These are phyloP conservation scores for Fraxinus sp. DNA, from an alignment of 305 asterid genomes.

Conservation along the genomic window DNA sequence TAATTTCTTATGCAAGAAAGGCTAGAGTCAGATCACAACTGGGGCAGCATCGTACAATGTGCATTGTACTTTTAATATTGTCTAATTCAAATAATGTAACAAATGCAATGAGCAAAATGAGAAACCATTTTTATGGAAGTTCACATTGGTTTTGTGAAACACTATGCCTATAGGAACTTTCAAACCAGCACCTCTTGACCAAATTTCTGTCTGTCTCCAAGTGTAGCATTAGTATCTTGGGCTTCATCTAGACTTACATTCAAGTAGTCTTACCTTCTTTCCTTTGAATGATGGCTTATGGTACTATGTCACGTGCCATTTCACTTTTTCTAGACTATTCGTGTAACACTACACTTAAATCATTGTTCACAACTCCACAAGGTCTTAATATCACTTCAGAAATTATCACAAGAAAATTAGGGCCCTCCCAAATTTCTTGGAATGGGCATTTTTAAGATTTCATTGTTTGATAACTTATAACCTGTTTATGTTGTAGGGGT, in stretches of 20 bases:
- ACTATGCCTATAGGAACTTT: background rate
- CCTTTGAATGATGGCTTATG: background rate
- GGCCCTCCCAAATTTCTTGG: background rate
- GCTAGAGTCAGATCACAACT: background rate
- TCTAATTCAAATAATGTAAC: background rate
- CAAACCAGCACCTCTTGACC: background rate
- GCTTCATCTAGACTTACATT: background rate
- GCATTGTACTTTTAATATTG: background rate
- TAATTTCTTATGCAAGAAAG: background rate
- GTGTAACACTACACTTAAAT: background rate
- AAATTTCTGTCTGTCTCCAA: background rate
- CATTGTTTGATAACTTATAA: background rate
- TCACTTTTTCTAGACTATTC: background rate
- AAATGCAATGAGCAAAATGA: background rate
- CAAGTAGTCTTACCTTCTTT: background rate
- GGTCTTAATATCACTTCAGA: background rate
- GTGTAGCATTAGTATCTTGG: background rate
- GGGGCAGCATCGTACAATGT: background rate
- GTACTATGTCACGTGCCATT: background rate
- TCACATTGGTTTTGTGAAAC: background rate
- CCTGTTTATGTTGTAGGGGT: conserved; percentile 27
- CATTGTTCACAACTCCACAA: background rate
- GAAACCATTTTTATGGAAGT: background rate
- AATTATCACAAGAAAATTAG: too few relatives aligned
- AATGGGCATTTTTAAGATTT: background rate